Evolutionary conservation across 164 flowering plant genomes (phyloP).

Genomic region (Vitis rotundifolia): DNA sequence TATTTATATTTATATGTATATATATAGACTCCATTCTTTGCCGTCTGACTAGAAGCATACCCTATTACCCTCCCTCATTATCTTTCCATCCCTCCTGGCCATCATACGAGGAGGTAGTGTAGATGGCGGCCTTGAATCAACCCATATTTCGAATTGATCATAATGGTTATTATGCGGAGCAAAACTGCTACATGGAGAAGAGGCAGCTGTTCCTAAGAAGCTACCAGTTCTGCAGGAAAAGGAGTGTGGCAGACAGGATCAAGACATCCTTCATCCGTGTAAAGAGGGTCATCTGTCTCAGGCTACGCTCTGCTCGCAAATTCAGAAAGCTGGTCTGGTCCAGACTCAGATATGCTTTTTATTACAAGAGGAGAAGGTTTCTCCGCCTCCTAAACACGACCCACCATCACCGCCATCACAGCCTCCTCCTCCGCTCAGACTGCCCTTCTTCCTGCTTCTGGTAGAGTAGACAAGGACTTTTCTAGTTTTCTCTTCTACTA

Average conservation of each 20-base stretch:
- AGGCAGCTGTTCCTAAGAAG: slow-evolving; percentile 70
- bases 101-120: background rate
- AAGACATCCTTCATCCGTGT: slow-evolving; percentile 39
- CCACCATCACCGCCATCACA: background rate
- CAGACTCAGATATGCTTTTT: slow-evolving; percentile 26
- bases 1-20: background rate
- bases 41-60: too few relatives aligned
- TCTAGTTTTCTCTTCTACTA: background rate
- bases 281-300: slow-evolving; percentile 40
- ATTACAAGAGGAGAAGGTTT: slow-evolving; percentile 33
- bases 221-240: slow-evolving; percentile 64
- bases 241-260: slow-evolving; percentile 46
- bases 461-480: slow-evolving; percentile 1
- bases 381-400: slow-evolving; percentile 25
- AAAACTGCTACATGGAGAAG: slow-evolving; percentile 42
- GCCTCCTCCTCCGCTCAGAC: background rate
- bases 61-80: too few relatives aligned
- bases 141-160: slow-evolving; percentile 14
- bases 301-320: slow-evolving; percentile 42
- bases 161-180: slow-evolving; percentile 1
- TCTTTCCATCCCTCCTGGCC: too few relatives aligned
- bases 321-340: slow-evolving; percentile 41
- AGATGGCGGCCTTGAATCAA: background rate
- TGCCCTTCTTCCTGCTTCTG: slow-evolving; percentile 13
- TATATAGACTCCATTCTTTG: too few relatives aligned